Percentiles rank a stretch among this genome's conserved stretches.
Conservation (phyloP, 1,139 yeast genomes). For the Meyerozyma sp. region DNA sequence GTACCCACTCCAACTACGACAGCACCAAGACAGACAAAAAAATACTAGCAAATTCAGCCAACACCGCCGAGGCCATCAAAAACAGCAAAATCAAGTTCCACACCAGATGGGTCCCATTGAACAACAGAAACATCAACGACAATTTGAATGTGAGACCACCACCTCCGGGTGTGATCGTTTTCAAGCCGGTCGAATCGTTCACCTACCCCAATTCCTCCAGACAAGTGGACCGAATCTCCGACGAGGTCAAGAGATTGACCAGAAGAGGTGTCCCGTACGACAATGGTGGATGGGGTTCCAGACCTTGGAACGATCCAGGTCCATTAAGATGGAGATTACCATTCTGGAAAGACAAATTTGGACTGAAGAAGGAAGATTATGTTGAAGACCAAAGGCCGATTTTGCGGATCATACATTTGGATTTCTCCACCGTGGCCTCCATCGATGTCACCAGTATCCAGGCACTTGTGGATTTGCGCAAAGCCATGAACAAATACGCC, state of each 20-base stretch:
- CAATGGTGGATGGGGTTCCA: conserved; percentile 44
- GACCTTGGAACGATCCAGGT: conserved; percentile 94
- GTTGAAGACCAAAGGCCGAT: conserved; percentile 54
- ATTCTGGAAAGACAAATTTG: conserved; percentile 16
- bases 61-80: conserved; percentile 16
- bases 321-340: conserved; percentile 43
- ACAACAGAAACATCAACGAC: conserved; percentile 51
- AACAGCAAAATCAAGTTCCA: conserved; percentile 43
- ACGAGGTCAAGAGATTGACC: conserved; percentile 59
- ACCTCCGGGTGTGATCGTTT: conserved; percentile 87
- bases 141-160: conserved; percentile 63
- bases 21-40: conserved; percentile 15
- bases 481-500: conserved; percentile 67
- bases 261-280: conserved; percentile 52
- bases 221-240: conserved; percentile 66
- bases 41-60: conserved; percentile 8
- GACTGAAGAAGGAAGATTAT: conserved; percentile 8
- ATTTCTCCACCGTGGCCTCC: conserved; percentile 71
- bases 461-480: conserved; percentile 68
- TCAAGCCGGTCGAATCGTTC: conserved; percentile 76
- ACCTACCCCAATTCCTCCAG: conserved; percentile 76
- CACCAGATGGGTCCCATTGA: conserved; percentile 78
- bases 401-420: conserved; percentile 69
- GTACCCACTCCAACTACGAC: conserved; percentile 15
- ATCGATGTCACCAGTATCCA: conserved; percentile 80